Evolutionary conservation across 768 basidiomycete genomes (phyloP).

Genomic region (Lactarius trivialis): DNA sequence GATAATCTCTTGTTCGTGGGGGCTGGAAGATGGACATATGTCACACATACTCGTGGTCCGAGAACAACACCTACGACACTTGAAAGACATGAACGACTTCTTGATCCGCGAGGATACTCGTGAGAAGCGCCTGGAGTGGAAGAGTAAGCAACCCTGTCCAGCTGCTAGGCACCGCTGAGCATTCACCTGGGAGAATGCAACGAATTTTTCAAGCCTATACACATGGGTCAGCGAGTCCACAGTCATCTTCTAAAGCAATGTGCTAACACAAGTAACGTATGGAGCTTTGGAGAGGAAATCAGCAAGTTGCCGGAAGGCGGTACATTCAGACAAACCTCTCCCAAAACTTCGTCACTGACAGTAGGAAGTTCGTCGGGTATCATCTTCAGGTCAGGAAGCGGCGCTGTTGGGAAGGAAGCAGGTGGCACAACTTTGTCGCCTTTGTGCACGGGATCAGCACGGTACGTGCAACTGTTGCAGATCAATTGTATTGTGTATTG

Average conservation of each 20-base stretch:
- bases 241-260: not conserved
- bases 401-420: slow-evolving; percentile 43
- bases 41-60: not conserved
- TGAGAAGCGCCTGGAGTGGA: slow-evolving; percentile 13
- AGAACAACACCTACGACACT: slow-evolving; percentile 16
- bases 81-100: slow-evolving; percentile 20
- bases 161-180: not conserved
- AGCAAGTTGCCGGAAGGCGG: not conserved
- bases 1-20: slow-evolving; percentile 22
- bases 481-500: too few species aligned
- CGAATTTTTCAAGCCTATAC: slow-evolving; percentile 27
- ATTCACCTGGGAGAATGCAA: slow-evolving; percentile 27
- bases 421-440: slow-evolving; percentile 44
- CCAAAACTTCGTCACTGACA: slow-evolving; percentile 39
- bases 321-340: slow-evolving; percentile 35
- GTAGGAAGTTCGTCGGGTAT: slow-evolving; percentile 26
- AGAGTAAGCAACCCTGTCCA: not conserved
- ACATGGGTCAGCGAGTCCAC: not conserved
- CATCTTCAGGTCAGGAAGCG: slow-evolving; percentile 23
- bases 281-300: slow-evolving; percentile 35
- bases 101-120: slow-evolving; percentile 20
- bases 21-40: not conserved
- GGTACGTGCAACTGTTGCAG: slow-evolving; percentile 39
- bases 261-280: slow-evolving; percentile 50
- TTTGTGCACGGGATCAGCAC: slow-evolving; percentile 30